phyloP scores from a whole-genome alignment of 73 alveolate species.

The Uronychia binucleata region DNA sequence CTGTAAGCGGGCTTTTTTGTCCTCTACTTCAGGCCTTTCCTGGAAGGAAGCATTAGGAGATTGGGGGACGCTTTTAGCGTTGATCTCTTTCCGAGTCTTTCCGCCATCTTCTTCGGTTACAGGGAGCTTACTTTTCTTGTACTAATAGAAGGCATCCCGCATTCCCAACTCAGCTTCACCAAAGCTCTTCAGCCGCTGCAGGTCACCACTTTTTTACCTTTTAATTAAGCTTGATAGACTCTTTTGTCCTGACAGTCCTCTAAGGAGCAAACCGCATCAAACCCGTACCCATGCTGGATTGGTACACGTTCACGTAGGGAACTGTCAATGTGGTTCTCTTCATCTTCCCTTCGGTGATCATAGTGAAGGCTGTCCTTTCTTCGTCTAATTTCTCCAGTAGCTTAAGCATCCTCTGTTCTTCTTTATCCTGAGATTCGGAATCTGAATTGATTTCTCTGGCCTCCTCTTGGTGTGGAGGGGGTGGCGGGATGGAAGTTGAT shows the following conservation, averaged over 20 bases:
- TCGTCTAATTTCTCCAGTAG: not conserved
- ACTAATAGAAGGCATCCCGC: not conserved
- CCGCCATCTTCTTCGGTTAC: not conserved
- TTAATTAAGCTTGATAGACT: not conserved
- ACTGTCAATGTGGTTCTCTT: not conserved
- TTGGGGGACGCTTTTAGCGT: not conserved
- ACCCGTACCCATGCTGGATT: not conserved
- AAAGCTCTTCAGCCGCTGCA: not conserved
- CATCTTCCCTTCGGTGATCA: not conserved
- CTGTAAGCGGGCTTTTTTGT: not conserved
- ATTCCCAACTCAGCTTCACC: not conserved
- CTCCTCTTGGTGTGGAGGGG: too few species aligned
- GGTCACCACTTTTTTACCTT: not conserved
- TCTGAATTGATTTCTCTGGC: too few species aligned
- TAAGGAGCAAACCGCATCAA: not conserved
- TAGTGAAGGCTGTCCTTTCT: not conserved
- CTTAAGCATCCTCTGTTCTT: not conserved
- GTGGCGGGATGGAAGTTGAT: too few species aligned
- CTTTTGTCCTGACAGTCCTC: not conserved
- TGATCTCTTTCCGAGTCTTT: not conserved
- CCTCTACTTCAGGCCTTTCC: too few species aligned
- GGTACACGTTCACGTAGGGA: not conserved
- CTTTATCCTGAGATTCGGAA: too few species aligned
- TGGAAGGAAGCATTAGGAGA: not conserved
- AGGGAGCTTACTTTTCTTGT: not conserved